Conservation (phyloP, 192 early-diverging fungal genomes). For the Gamsiella multidivaricata region DNA sequence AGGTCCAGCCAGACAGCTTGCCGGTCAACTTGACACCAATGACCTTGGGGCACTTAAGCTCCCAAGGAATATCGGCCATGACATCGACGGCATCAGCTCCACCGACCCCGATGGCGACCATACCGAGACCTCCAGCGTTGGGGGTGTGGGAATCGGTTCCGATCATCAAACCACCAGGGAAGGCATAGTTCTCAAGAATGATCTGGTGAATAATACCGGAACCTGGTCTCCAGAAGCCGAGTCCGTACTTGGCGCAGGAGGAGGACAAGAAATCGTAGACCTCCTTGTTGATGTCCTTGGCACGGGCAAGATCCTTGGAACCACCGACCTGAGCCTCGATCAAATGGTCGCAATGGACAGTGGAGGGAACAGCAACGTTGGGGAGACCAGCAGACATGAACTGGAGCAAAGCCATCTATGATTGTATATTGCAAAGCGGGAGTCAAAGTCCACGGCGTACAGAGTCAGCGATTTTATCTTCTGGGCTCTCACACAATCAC, state of each 20-base stretch:
- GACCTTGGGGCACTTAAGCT: constrained; percentile 97
- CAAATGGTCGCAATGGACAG: constrained; percentile 98
- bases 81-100: constrained; percentile 99
- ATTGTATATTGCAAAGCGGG: neutral
- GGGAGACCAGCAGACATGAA: constrained; percentile 94
- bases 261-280: constrained; percentile 92
- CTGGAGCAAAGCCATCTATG: constrained; percentile 91
- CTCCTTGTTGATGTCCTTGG: constrained; percentile 91
- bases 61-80: constrained; percentile 98
- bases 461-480: constrained; percentile 7
- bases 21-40: constrained; percentile 93
- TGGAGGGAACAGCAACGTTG: constrained; percentile 90
- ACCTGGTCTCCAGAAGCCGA: constrained; percentile 97
- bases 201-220: constrained; percentile 97
- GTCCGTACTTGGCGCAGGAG: constrained; percentile 89
- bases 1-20: constrained; percentile 89
- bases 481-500: neutral
- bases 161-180: constrained; percentile 95
- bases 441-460: constrained; percentile 16
- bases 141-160: constrained; percentile 99
- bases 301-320: constrained; percentile 82
- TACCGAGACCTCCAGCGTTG: constrained; percentile 97
- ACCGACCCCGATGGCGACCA: constrained; percentile 97
- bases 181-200: constrained; percentile 98
- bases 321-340: constrained; percentile 93